Percentiles rank a stretch among this genome's conserved stretches.
phyloP scores from a whole-genome alignment of 2,329 filamentous ascomycete genomes.

The Blastomyces percursus region DNA sequence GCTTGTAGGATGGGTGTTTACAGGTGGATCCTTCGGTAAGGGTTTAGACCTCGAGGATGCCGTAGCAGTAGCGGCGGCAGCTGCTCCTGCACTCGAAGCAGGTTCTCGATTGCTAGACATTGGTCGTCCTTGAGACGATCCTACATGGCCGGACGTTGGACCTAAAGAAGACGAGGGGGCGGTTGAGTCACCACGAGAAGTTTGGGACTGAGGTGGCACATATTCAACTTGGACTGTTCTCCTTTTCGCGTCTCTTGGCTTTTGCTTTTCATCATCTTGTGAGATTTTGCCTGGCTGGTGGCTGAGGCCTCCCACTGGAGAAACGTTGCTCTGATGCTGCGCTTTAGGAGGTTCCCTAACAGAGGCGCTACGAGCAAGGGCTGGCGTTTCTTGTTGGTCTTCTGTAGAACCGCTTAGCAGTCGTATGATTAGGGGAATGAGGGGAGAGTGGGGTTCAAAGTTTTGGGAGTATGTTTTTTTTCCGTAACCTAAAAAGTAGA shows the following conservation, averaged over 20 bases:
- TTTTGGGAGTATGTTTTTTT: constrained; percentile 3
- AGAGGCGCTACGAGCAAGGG: constrained; percentile 75
- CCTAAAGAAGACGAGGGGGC: constrained; percentile 24
- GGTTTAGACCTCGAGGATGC: constrained; percentile 38
- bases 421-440: background rate
- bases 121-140: constrained; percentile 19
- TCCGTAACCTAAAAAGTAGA: constrained; percentile 1
- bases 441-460: background rate
- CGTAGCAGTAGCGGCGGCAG: constrained; percentile 12
- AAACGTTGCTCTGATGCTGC: constrained; percentile 12
- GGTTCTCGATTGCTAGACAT: constrained; percentile 38
- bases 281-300: constrained; percentile 68
- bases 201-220: constrained; percentile 80
- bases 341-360: constrained; percentile 76
- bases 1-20: constrained; percentile 14
- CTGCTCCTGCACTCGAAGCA: constrained; percentile 28
- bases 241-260: constrained; percentile 64
- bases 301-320: constrained; percentile 48
- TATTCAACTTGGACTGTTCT: constrained; percentile 97
- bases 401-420: constrained; percentile 20
- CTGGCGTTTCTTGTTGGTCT: constrained; percentile 48
- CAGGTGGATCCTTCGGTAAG: constrained; percentile 47
- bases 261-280: constrained; percentile 43
- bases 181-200: constrained; percentile 54
- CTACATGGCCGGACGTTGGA: constrained; percentile 15